These are phyloP conservation scores for Epichloe amarillans DNA, from an alignment of 2,329 filamentous ascomycete species.

Conservation along the genomic window DNA sequence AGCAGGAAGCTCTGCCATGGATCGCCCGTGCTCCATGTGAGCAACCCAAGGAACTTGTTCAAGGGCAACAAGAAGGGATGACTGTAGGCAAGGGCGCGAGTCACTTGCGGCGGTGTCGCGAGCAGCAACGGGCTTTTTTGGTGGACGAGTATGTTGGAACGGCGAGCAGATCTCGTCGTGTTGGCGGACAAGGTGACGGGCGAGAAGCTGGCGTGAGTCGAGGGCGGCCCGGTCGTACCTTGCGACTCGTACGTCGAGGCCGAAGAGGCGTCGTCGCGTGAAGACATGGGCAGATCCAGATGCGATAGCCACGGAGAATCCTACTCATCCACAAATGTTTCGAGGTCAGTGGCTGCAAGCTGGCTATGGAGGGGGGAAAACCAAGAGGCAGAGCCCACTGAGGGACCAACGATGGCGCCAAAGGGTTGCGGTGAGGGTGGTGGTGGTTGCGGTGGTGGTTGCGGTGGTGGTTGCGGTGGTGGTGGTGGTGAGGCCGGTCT, in stretches of 20 bases:
- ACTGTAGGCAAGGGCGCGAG: slow-evolving; percentile 84
- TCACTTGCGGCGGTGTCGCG: slow-evolving; percentile 89
- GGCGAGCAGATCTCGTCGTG: slow-evolving; percentile 48
- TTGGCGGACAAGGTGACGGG: slow-evolving; percentile 63
- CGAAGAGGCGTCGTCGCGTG: slow-evolving; percentile 22
- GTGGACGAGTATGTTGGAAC: slow-evolving; percentile 87
- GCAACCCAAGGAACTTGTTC: slow-evolving; percentile 69
- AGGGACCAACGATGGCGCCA: too few species aligned
- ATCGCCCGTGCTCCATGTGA: slow-evolving; percentile 90
- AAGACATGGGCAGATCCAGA: slow-evolving; percentile 25
- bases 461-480: neutral
- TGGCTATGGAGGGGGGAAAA: neutral
- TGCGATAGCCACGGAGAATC: slow-evolving; percentile 39
- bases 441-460: neutral
- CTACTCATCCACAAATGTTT: slow-evolving; percentile 10
- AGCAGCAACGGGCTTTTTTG: slow-evolving; percentile 95
- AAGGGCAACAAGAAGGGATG: slow-evolving; percentile 86
- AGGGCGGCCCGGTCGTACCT: slow-evolving; percentile 31
- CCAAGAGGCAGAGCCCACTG: too few species aligned
- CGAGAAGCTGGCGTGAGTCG: slow-evolving; percentile 83
- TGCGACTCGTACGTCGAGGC: slow-evolving; percentile 20
- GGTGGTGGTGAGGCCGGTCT: neutral
- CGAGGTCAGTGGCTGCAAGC: slow-evolving; percentile 3
- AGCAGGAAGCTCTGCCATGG: slow-evolving; percentile 95
- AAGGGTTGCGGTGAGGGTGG: neutral